Conservation (phyloP, 306 rosid genomes). For the Macrotyloma uniflorum region DNA sequence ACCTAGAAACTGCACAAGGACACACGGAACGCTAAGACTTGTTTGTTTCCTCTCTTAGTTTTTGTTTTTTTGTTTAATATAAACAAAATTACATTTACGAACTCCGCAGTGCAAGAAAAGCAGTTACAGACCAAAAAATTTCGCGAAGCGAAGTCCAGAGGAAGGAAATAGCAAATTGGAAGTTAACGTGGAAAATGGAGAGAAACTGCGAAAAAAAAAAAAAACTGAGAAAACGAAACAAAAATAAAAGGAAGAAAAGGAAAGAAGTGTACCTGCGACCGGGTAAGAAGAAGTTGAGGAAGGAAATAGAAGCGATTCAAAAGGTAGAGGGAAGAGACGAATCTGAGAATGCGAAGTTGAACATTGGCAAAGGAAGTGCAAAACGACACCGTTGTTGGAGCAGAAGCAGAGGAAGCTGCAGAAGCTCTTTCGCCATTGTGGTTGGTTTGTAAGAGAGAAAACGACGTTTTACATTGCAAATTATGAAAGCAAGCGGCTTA, state of each 20-base stretch:
- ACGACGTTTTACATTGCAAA: slow-evolving; percentile 46
- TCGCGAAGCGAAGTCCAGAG: slow-evolving; percentile 2
- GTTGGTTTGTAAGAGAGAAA: slow-evolving; percentile 39
- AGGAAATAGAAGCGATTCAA: slow-evolving; percentile 56
- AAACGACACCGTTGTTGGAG: slow-evolving; percentile 56
- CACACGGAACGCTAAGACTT: neutral
- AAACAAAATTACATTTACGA: slow-evolving; percentile 32
- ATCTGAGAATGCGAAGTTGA: slow-evolving; percentile 36
- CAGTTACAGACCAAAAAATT: slow-evolving; percentile 4
- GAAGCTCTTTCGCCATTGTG: slow-evolving; percentile 61
- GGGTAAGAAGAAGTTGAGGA: slow-evolving; percentile 20
- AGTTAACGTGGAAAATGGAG: slow-evolving; percentile 22
- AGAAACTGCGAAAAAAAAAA: slow-evolving; percentile 8
- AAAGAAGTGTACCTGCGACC: slow-evolving; percentile 47
- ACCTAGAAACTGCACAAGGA: neutral
- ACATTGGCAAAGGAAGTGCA: slow-evolving; percentile 39
- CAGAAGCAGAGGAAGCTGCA: slow-evolving; percentile 58
- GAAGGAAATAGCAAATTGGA: neutral
- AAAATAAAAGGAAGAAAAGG: neutral
- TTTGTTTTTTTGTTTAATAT: slow-evolving; percentile 28
- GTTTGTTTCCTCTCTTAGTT: slow-evolving; percentile 25
- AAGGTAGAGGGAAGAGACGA: slow-evolving; percentile 38
- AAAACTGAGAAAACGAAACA: neutral
- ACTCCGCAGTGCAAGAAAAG: slow-evolving; percentile 1
- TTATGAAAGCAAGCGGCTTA: slow-evolving; percentile 18